Evolutionary conservation across 2,329 filamentous ascomycete species (phyloP).

Genomic region (Colletotrichum sp.): DNA sequence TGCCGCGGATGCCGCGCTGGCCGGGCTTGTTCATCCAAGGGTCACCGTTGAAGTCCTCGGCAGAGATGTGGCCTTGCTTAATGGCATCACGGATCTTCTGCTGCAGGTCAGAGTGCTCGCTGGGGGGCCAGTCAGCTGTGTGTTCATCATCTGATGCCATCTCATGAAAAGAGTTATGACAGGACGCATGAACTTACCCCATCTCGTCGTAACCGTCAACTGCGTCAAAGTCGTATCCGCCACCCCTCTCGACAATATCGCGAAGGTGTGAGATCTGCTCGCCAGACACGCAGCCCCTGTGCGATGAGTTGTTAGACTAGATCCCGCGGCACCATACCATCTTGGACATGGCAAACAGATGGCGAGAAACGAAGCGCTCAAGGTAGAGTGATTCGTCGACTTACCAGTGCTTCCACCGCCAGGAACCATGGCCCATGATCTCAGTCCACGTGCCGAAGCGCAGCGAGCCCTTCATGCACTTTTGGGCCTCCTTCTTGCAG

Average conservation of each 20-base stretch:
- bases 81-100: slow-evolving; percentile 77
- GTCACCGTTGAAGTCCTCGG: slow-evolving; percentile 88
- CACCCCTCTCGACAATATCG: slow-evolving; percentile 53
- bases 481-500: slow-evolving; percentile 72
- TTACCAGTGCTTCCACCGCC: slow-evolving; percentile 88
- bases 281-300: slow-evolving; percentile 88
- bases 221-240: slow-evolving; percentile 62
- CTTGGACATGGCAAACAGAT: background rate
- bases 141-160: background rate
- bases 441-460: slow-evolving; percentile 78
- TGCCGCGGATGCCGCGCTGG: slow-evolving; percentile 64
- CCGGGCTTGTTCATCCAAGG: slow-evolving; percentile 74
- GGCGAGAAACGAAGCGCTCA: background rate
- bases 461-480: slow-evolving; percentile 80
- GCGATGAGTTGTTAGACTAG: background rate
- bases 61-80: slow-evolving; percentile 78
- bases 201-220: slow-evolving; percentile 86
- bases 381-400: slow-evolving; percentile 23
- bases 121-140: slow-evolving; percentile 23
- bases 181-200: slow-evolving; percentile 30
- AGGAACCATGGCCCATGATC: slow-evolving; percentile 65
- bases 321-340: background rate
- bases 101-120: slow-evolving; percentile 63
- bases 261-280: slow-evolving; percentile 70
- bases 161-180: background rate